Base-by-base conservation (phyloP, 1,284 basidiomycete genomes). In the Moesziomyces antarcticus region DNA sequence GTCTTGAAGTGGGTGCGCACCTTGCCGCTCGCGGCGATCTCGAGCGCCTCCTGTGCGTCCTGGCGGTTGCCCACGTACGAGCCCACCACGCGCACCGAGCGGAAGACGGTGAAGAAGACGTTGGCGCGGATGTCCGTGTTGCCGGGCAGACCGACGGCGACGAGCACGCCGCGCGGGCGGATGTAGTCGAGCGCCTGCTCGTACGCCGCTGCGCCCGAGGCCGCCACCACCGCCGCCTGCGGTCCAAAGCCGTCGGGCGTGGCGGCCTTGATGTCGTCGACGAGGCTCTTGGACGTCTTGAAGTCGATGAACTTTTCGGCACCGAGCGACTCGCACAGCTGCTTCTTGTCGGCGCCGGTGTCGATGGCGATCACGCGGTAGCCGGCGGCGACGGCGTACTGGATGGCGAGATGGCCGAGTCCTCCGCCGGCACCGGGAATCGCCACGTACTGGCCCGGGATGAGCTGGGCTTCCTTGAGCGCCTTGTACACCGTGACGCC, bases 401-500 rank as follows among this genome's bases (percentile, higher is more conserved):
- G 80, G 21, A 75, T 43, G 25, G 74, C 77, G 9, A 80, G 47
- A 48, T 80, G 78, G 7, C 44, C 92, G 88, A 76, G 90, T 71
- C 87, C 87, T 75, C 87, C 87, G 14, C 92, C 91, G 9, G 91
- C 91, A 52, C 92, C 92, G 25, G 90, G 91, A 71, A 95, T 87
- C 51, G 90, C 91, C 71, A 94, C 87, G 89, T 90, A 93, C 71
- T 95, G 89, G 53, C 92, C 92, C n/a, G 90, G 88, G 30, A 85
- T 86, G 8, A 79, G 54, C 46, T 88, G 85, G 59, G 89, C 89
- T 84, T 91, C 88, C 84, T 93, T 93, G 81, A 95, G 86, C 0
- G 92, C 93, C 77, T 92, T 91, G 85, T 93, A 94, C 51, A 91
- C 90, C 1, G 92, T 93, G 20, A 92, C 85, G 64, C 91, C 92